Base-by-base conservation (phyloP, 2,329 filamentous ascomycete genomes). In the Cyclaneusma minus region DNA sequence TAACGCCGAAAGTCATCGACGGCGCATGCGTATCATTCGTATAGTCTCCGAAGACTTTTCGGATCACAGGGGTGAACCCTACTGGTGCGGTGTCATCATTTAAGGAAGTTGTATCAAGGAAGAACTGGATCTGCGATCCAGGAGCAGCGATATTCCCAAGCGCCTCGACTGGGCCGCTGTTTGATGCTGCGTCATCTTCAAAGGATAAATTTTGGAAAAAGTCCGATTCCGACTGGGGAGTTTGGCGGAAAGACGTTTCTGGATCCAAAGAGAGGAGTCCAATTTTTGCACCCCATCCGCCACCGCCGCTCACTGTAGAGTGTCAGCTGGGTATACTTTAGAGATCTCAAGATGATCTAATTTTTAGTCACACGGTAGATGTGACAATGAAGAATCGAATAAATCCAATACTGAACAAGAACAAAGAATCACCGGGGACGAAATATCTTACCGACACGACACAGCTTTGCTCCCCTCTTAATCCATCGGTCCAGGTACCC, bases 221-320 rank as follows among this genome's bases (percentile, higher is more conserved):
- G 18, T 63, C 52, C 36, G 74, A 55, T 27, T 60, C 54, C 12
- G 66, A 59, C 17, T 68, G 54, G 20, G 62, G 58, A 6, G 56
- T 44, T 11, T 54, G 39, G n/a, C 51, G 53, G 38, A 67, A 65
- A 12, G 48, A 57, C 10, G 56, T 62, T 36, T 81, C 64, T 3
- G 82, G 79, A 42, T 89, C 81, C 4, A 91, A 59, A 5, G 81
- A 82, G 3, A 91, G 54, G 1, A 91, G 55, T 1, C 82, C 82
- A 40, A 77, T 71, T 47, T 87, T 89, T 29, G 66, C 58, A 10
- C 82, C 82, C 82, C 82, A 91, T 12, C 82, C 82, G 21, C 82
- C 82, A 23, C 82, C 82, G 4, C 82, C 82, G 41, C 79, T 84
- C 35, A 85, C 67, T 62, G 57, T 28, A 35, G 30, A 40, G 4